Evolutionary conservation across 805 yeast genomes (phyloP).

Genomic region (Barnettozyma sucrosica): DNA sequence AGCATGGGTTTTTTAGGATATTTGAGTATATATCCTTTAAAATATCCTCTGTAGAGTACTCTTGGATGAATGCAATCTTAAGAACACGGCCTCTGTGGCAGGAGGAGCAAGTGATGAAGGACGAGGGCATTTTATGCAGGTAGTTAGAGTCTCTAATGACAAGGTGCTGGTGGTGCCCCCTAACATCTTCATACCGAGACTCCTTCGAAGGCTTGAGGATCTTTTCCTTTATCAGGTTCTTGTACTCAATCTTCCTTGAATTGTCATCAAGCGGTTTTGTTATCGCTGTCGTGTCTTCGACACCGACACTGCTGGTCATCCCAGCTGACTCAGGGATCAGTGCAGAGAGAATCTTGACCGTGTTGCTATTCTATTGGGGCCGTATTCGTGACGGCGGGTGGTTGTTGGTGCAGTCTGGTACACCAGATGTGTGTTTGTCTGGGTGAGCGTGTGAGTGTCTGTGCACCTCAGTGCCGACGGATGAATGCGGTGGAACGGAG

Average conservation of each 20-base stretch:
- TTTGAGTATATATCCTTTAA: conserved; percentile 21
- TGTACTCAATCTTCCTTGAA: conserved; percentile 19
- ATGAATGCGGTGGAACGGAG: background rate
- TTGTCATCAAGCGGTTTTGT: conserved; percentile 13
- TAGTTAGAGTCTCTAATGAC: conserved; percentile 27
- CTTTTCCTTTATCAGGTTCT: conserved; percentile 24
- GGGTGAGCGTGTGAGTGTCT: no score
- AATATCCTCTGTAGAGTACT: conserved; percentile 17
- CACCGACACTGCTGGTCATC: background rate
- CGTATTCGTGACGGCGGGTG: background rate
- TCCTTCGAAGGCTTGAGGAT: conserved; percentile 23
- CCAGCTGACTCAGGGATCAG: background rate
- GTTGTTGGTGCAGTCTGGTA: background rate
- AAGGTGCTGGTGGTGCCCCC: conserved; percentile 23
- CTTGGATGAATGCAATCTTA: conserved; percentile 19
- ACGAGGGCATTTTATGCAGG: conserved; percentile 22
- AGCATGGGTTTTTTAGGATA: conserved; percentile 22
- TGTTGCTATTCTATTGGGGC: background rate
- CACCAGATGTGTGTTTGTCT: background rate
- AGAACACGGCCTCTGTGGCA: conserved; percentile 26
- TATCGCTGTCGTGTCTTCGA: background rate
- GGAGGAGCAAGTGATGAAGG: conserved; percentile 25
- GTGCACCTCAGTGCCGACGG: no score
- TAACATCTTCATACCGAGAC: conserved; percentile 12
- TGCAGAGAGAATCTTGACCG: conserved; percentile 1